A percentile compares a stretch with the other conserved stretches of the same genome.
These are phyloP conservation scores for Wickerhamiella occidentalis DNA, from an alignment of 805 yeast species.

Conservation along the genomic window DNA sequence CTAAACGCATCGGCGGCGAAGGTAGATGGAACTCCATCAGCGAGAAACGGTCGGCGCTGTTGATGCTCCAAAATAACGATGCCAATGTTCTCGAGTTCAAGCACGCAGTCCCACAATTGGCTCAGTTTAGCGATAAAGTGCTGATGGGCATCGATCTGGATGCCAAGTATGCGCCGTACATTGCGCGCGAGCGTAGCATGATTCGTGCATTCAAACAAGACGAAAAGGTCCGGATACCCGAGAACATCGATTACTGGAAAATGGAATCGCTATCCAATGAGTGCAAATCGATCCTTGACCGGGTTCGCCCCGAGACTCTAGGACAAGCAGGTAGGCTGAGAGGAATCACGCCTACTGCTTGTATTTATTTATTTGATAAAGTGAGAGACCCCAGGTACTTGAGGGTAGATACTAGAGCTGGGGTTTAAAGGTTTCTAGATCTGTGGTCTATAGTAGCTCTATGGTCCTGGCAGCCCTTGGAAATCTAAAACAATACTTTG, in stretches of 20 bases:
- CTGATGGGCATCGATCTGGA: slow-evolving; percentile 57
- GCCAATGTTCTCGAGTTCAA: slow-evolving; percentile 47
- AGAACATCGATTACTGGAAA: slow-evolving; percentile 45
- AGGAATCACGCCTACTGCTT: slow-evolving; percentile 89
- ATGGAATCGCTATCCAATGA: slow-evolving; percentile 63
- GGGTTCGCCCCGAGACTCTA: slow-evolving; percentile 72
- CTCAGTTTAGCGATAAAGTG: slow-evolving; percentile 34
- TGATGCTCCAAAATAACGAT: slow-evolving; percentile 38
- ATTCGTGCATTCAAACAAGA: slow-evolving; percentile 73
- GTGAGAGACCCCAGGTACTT: slow-evolving; percentile 17
- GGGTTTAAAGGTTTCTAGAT: background rate
- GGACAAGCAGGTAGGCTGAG: slow-evolving; percentile 94
- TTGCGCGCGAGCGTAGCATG: slow-evolving; percentile 57
- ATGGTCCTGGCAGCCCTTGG: too few relatives aligned
- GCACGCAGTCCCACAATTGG: slow-evolving; percentile 31
- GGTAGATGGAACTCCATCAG: slow-evolving; percentile 39
- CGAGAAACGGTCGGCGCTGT: slow-evolving; percentile 29
- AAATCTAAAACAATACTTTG: too few relatives aligned
- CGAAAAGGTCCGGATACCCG: slow-evolving; percentile 63
- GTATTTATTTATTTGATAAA: slow-evolving; percentile 53
- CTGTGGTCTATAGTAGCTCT: too few relatives aligned
- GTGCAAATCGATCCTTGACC: slow-evolving; percentile 53
- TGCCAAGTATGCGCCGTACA: slow-evolving; percentile 71
- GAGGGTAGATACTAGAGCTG: background rate
- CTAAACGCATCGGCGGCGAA: slow-evolving; percentile 30